Conservation (phyloP, 208 protist genomes). For the Trypanosoma brucei region DNA sequence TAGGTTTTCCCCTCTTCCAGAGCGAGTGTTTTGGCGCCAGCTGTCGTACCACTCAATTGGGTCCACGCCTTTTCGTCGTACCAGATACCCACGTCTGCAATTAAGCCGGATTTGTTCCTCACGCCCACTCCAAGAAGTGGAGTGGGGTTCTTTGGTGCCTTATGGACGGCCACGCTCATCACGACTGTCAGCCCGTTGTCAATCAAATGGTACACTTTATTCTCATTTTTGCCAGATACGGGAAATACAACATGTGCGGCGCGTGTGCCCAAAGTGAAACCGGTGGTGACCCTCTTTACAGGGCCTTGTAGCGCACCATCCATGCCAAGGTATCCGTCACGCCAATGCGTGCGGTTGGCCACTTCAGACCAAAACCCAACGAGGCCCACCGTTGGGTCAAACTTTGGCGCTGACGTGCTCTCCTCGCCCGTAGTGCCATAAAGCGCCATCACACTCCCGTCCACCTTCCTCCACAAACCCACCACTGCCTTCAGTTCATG, state of each 20-base stretch:
- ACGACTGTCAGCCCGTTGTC: neutral
- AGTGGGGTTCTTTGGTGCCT: neutral
- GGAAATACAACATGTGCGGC: neutral
- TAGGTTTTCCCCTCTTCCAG: neutral
- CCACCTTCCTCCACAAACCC: neutral
- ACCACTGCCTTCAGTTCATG: neutral
- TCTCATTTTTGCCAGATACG: neutral
- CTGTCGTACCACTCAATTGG: neutral
- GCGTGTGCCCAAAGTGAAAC: neutral
- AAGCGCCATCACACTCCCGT: neutral
- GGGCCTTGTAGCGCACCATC: constrained; percentile 1
- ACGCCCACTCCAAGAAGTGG: neutral
- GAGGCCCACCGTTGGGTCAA: constrained; percentile 1
- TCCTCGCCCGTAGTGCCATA: neutral
- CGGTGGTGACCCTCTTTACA: neutral
- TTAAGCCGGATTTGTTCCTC: neutral
- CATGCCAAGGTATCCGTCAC: constrained; percentile 3
- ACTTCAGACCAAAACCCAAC: constrained; percentile 4
- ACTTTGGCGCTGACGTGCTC: no score
- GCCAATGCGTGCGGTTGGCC: neutral
- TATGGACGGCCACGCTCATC: neutral
- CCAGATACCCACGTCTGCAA: neutral
- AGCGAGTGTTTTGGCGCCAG: neutral
- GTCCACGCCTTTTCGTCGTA: neutral
- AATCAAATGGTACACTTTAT: neutral